Conservation (phyloP, 2,329 filamentous ascomycete species). For the Scedosporium dehoogii region DNA sequence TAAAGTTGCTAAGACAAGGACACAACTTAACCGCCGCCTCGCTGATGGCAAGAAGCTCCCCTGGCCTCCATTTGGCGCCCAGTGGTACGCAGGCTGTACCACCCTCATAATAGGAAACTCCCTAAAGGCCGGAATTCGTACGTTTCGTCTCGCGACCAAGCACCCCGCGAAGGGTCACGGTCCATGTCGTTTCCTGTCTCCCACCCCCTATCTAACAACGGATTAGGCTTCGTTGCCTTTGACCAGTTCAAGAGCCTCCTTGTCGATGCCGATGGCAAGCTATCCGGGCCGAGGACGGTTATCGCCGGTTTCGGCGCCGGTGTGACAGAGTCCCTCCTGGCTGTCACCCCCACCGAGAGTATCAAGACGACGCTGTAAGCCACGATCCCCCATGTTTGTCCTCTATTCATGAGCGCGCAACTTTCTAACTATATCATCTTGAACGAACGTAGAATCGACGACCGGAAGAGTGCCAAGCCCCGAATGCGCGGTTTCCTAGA, state of each 20-base stretch:
- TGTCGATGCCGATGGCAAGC: slow-evolving; percentile 73
- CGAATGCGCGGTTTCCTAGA: slow-evolving; percentile 88
- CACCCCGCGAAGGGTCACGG: background rate
- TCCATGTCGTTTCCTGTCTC: background rate
- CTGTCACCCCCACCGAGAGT: slow-evolving; percentile 93
- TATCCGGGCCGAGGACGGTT: slow-evolving; percentile 83
- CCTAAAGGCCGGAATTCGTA: slow-evolving; percentile 89
- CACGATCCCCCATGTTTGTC: background rate
- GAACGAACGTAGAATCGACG: slow-evolving; percentile 63
- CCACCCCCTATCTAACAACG: background rate
- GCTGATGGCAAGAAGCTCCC: slow-evolving; percentile 77
- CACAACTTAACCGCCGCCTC: slow-evolving; percentile 81
- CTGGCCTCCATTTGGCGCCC: slow-evolving; percentile 84
- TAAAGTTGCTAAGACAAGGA: slow-evolving; percentile 83
- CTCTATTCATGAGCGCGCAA: background rate
- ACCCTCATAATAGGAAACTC: slow-evolving; percentile 96
- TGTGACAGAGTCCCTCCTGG: slow-evolving; percentile 84
- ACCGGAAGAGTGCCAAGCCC: slow-evolving; percentile 77
- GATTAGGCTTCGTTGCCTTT: slow-evolving; percentile 78
- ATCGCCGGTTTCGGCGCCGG: slow-evolving; percentile 91
- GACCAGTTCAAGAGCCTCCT: slow-evolving; percentile 85
- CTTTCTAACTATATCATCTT: background rate
- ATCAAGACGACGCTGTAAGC: slow-evolving; percentile 86
- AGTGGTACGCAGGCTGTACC: slow-evolving; percentile 98
- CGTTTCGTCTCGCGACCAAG: slow-evolving; percentile 21